These are phyloP conservation scores for Auricularia heimuer DNA, from an alignment of 768 basidiomycete genomes.

Conservation along the genomic window DNA sequence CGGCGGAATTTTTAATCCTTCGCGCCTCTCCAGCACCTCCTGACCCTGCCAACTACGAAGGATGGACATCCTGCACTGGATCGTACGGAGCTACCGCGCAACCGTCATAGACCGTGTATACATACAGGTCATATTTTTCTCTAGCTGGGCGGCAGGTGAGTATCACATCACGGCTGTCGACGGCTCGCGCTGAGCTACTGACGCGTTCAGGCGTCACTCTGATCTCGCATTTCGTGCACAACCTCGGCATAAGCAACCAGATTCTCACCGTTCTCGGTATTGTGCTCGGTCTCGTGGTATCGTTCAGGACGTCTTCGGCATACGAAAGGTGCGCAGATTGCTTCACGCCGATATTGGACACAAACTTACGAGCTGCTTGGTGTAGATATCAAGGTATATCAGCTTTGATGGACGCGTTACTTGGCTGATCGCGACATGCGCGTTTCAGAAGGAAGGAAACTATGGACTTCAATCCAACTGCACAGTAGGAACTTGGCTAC, in stretches of 20 bases:
- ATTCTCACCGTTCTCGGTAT: conserved; percentile 65
- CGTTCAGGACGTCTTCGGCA: conserved; percentile 63
- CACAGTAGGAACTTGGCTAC: conserved; percentile 50
- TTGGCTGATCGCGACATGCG: too few relatives aligned
- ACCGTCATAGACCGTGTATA: conserved; percentile 36
- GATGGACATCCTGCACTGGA: conserved; percentile 22
- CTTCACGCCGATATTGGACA: conserved; percentile 2
- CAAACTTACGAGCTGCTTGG: neutral
- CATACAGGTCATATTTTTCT: conserved; percentile 2
- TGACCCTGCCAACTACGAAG: neutral
- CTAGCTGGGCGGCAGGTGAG: neutral
- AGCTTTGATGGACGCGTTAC: too few relatives aligned
- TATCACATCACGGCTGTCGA: conserved; percentile 17
- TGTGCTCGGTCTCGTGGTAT: conserved; percentile 43
- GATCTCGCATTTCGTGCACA: conserved; percentile 41
- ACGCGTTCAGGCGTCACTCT: neutral
- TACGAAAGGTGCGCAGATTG: conserved; percentile 44
- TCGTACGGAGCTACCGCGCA: conserved; percentile 41
- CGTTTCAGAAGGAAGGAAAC: conserved; percentile 45
- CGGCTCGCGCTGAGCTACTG: conserved; percentile 10
- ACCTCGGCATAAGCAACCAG: conserved; percentile 42
- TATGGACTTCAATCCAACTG: conserved; percentile 55
- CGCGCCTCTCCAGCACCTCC: too few relatives aligned
- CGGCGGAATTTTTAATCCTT: too few relatives aligned
- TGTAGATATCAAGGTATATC: neutral